Conservation (phyloP, 495 filamentous ascomycete species). For the Xylaria curta region DNA sequence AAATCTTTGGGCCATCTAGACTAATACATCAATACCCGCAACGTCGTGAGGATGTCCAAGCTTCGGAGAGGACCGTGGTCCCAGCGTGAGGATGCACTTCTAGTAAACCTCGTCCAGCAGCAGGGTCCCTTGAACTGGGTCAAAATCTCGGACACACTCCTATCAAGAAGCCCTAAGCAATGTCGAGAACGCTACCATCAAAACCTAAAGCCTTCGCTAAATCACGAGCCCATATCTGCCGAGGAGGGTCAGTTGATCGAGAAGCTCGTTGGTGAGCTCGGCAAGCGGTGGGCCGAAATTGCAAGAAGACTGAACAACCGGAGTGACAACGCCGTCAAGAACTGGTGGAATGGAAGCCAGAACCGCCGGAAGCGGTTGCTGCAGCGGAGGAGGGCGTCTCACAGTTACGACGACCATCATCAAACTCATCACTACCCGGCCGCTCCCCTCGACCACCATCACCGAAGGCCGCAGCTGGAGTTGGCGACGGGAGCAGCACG, state of each 20-base stretch:
- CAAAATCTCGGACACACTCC: slow-evolving; percentile 77
- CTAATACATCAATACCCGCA: slow-evolving; percentile 19
- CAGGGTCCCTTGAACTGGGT: slow-evolving; percentile 94
- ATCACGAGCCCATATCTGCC: slow-evolving; percentile 88
- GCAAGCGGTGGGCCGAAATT: slow-evolving; percentile 95
- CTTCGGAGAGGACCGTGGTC: slow-evolving; percentile 83
- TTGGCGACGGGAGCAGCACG: slow-evolving; percentile 21
- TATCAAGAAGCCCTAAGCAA: slow-evolving; percentile 88
- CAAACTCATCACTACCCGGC: slow-evolving; percentile 36
- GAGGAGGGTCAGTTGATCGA: slow-evolving; percentile 89
- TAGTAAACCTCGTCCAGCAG: slow-evolving; percentile 74
- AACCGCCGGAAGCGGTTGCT: slow-evolving; percentile 67
- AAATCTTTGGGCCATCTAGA: background rate
- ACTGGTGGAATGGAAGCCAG: slow-evolving; percentile 98
- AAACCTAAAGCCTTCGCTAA: slow-evolving; percentile 89
- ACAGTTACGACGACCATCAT: slow-evolving; percentile 25
- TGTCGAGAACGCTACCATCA: slow-evolving; percentile 96
- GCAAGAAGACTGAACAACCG: slow-evolving; percentile 83
- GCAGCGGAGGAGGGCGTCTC: slow-evolving; percentile 34
- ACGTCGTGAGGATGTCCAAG: slow-evolving; percentile 63
- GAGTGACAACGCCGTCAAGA: slow-evolving; percentile 98
- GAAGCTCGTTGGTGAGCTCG: slow-evolving; percentile 78
- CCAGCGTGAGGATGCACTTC: slow-evolving; percentile 74
- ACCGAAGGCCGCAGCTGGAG: slow-evolving; percentile 14
- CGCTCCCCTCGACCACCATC: slow-evolving; percentile 12